Base-by-base conservation (phyloP, 2,329 filamentous ascomycete genomes). In the Cordyceps cateniannulata region DNA sequence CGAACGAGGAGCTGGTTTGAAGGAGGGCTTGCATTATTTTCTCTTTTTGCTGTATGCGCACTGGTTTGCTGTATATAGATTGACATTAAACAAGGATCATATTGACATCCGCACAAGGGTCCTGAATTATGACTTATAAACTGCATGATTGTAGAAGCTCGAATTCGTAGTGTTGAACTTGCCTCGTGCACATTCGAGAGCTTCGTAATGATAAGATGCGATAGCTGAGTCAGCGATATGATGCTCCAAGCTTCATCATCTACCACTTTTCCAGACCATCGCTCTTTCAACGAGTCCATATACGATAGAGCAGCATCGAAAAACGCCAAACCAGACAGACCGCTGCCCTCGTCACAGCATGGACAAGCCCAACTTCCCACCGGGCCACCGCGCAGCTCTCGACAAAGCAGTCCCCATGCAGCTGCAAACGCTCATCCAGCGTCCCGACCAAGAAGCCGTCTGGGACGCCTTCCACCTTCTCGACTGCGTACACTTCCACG, bases 391-490 rank as follows among this genome's bases (percentile, higher is more conserved):
- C 25, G 42, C 45, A 20, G 38, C 25, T 8, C 40, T 60, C 24
- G 42, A 53, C 50, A 60, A 40, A 14, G 42, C 58, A 3, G 50
- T 48, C n/a, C 38, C 47, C 16, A 12, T 60, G 24, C 58, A 48
- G 29, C 5, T 53, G 25, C 49, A 42, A 42, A 45, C 42, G 22
- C 42, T 50, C 5, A 18, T 48, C 2, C 49, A 29, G 5, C 24
- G 24, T 1, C 12, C 24, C 25, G 40, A 60, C 1, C 8, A 16
- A 5, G 58, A 60, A 29, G 25, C 50, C 27, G 40, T 60, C 22
- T 60, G 58, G 58, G 58, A 60, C 10, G 20, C 24, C 10, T 60
- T 53, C n/a, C 38, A 60, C 20, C 38, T 60, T 12, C 58, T 60
- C 25, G 58, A 60, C 50, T 60, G 49, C 12, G 40, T 60, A 1